Evolutionary conservation across 2,329 filamentous ascomycete species (phyloP).

Genomic region (Neurospora sp.): DNA sequence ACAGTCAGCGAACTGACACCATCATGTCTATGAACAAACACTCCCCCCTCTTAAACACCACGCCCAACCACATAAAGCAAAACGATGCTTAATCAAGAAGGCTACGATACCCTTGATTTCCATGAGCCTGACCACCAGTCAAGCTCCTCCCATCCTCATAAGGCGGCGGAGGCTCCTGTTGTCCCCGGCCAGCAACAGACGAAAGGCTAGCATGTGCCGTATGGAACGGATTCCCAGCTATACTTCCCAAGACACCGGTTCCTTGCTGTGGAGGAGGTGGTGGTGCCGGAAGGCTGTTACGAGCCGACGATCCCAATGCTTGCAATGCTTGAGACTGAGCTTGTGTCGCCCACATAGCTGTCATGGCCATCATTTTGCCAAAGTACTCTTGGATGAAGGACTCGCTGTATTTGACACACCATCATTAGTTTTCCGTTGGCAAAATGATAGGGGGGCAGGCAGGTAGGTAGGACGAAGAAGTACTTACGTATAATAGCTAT

Average conservation of each 20-base stretch:
- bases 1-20: background rate
- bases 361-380: conserved; percentile 53
- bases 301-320: background rate
- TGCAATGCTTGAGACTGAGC: background rate
- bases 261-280: background rate
- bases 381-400: conserved; percentile 74
- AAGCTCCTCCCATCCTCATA: background rate
- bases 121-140: background rate
- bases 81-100: background rate
- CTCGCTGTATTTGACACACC: conserved; percentile 39
- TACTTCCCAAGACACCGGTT: background rate
- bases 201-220: background rate
- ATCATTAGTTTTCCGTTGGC: background rate
- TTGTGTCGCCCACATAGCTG: conserved; percentile 26
- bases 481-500: conserved; percentile 70
- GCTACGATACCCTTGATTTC: background rate
- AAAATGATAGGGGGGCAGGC: conserved; percentile 1
- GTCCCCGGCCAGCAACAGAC: background rate
- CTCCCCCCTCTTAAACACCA: background rate
- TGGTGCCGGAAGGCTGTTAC: background rate
- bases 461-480: background rate
- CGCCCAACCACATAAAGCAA: background rate
- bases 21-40: background rate
- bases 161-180: background rate
- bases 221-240: background rate